Evolutionary conservation across 257 asterid species (phyloP).

Genomic region (Solanum arcanum): DNA sequence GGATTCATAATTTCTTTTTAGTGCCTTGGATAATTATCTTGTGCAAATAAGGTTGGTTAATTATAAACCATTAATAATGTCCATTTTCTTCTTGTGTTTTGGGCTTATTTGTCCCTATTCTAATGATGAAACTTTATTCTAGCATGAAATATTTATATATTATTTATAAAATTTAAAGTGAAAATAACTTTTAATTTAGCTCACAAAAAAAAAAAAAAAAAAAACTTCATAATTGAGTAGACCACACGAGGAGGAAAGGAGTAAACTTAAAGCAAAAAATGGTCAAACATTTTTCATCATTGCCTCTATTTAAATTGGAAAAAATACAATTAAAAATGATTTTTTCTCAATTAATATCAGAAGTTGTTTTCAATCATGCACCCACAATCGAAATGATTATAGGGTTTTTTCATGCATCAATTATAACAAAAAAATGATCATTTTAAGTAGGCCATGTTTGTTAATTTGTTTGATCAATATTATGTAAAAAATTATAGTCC

Average conservation of each 20-base stretch:
- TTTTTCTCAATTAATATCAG: neutral
- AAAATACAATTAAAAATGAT: neutral
- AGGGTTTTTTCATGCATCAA: neutral
- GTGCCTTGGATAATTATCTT: neutral
- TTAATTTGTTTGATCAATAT: neutral
- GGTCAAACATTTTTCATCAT: neutral
- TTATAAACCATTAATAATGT: neutral
- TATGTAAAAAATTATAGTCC: neutral
- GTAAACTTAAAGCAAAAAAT: slow-evolving; percentile 2
- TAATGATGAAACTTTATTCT: neutral
- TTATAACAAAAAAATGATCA: neutral
- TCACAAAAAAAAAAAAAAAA: neutral
- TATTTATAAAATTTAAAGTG: neutral
- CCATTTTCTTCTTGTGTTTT: neutral
- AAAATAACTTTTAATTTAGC: neutral
- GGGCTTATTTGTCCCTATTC: neutral
- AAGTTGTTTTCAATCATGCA: slow-evolving; percentile 2
- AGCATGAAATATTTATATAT: neutral
- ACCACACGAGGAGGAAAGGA: slow-evolving; percentile 7
- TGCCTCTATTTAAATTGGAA: neutral
- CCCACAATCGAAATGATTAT: slow-evolving; percentile 1
- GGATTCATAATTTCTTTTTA: neutral
- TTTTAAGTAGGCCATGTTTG: neutral
- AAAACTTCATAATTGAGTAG: neutral
- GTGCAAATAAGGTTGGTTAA: neutral